Percentiles rank a stretch among this genome's conserved stretches.
Evolutionary conservation across 2,329 filamentous ascomycete species (phyloP).

Genomic region (Aspergillus spinulosporus): DNA sequence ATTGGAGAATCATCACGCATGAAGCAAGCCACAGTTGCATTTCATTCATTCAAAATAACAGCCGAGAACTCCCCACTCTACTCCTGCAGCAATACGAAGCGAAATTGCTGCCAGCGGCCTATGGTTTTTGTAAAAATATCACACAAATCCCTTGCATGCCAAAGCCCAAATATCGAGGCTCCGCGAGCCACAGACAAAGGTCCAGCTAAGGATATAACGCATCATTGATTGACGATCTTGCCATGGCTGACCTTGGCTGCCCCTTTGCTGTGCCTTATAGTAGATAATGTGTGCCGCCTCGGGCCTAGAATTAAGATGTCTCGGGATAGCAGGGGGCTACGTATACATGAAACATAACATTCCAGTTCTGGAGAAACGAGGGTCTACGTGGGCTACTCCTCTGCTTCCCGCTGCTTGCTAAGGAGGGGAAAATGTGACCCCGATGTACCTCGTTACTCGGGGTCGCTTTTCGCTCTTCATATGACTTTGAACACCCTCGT

Average conservation of each 20-base stretch:
- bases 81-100: neutral
- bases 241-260: neutral
- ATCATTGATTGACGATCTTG: neutral
- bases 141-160: conserved; percentile 4
- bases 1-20: conserved; percentile 7
- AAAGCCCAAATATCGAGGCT: neutral
- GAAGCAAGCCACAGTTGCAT: neutral
- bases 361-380: neutral
- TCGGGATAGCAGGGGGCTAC: conserved; percentile 12
- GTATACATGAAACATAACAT: conserved; percentile 9
- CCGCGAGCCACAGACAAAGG: neutral
- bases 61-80: neutral
- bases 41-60: neutral
- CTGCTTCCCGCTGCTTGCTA: neutral
- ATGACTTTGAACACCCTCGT: neutral
- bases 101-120: neutral
- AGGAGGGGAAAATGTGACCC: neutral
- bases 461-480: neutral
- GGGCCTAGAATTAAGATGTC: conserved; percentile 16
- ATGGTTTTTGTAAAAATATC: neutral
- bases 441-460: neutral
- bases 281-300: neutral
- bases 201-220: neutral
- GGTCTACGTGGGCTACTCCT: neutral
- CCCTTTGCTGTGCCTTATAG: conserved; percentile 21